phyloP scores from a whole-genome alignment of 2,329 filamentous ascomycete genomes.

The Beauveria australis region DNA sequence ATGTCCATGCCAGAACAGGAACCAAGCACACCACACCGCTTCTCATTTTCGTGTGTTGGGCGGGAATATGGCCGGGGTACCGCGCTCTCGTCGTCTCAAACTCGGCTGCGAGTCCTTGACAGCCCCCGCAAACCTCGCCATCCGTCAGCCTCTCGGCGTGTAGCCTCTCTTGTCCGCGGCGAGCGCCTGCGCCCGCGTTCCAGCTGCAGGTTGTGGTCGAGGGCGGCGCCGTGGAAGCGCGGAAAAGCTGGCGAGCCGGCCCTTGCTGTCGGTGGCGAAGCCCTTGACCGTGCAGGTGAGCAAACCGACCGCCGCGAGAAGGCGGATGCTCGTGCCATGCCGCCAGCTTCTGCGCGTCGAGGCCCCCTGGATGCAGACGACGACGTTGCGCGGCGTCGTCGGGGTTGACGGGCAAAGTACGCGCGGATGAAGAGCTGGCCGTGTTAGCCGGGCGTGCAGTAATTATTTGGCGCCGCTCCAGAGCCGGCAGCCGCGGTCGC shows the following conservation, averaged over 20 bases:
- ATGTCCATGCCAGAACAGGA: not conserved
- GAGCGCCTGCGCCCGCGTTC: slow-evolving; percentile 44
- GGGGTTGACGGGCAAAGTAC: slow-evolving; percentile 55
- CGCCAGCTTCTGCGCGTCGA: slow-evolving; percentile 24
- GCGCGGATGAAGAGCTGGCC: slow-evolving; percentile 49
- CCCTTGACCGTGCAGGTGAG: slow-evolving; percentile 22
- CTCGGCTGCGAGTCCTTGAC: slow-evolving; percentile 35
- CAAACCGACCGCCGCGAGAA: slow-evolving; percentile 46
- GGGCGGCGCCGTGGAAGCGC: slow-evolving; percentile 45
- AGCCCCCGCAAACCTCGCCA: slow-evolving; percentile 38
- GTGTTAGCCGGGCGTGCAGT: slow-evolving; percentile 51
- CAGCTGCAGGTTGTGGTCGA: too few relatives aligned
- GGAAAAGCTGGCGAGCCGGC: slow-evolving; percentile 30
- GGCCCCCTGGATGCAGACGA: slow-evolving; percentile 55
- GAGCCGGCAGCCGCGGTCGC: slow-evolving; percentile 36
- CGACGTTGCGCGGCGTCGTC: slow-evolving; percentile 52
- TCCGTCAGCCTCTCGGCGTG: slow-evolving; percentile 39
- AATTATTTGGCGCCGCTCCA: slow-evolving; percentile 61
- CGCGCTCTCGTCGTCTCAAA: slow-evolving; percentile 41
- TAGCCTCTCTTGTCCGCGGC: slow-evolving; percentile 48
- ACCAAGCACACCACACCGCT: not conserved
- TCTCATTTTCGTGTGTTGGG: slow-evolving; percentile 28
- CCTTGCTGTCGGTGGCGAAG: slow-evolving; percentile 17
- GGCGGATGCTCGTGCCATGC: slow-evolving; percentile 43
- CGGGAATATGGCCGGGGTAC: slow-evolving; percentile 32